Evolutionary conservation across 2,329 filamentous ascomycete genomes (phyloP).

Genomic region (Colletotrichum limetticola): DNA sequence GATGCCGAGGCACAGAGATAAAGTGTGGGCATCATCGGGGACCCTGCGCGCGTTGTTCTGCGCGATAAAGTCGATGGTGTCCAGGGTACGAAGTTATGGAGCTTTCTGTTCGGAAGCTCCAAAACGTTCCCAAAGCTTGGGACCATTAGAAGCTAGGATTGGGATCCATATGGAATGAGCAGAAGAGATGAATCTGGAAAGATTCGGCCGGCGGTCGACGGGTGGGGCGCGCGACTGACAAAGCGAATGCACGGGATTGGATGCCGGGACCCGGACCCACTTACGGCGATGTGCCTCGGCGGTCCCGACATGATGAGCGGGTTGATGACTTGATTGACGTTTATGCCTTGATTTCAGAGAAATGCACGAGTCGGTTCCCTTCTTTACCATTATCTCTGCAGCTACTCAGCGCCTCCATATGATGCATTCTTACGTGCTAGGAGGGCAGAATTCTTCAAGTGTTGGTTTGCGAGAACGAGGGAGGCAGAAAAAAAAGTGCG

Average conservation of each 20-base stretch:
- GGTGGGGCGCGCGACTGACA: conserved; percentile 15
- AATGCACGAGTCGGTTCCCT: not conserved
- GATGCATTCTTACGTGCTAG: not conserved
- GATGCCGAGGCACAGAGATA: conserved; percentile 29
- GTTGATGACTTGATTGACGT: not conserved
- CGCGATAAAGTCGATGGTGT: too few species aligned
- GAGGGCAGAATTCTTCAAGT: not conserved
- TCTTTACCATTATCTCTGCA: too few species aligned
- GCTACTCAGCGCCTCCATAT: not conserved
- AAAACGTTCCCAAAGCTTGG: not conserved
- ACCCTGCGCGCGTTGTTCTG: not conserved
- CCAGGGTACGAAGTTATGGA: too few species aligned
- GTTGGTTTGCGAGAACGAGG: not conserved
- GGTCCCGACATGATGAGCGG: conserved; percentile 17
- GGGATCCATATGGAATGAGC: too few species aligned
- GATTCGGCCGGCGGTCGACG: conserved; percentile 9
- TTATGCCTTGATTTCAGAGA: conserved; percentile 7
- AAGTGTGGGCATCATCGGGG: not conserved
- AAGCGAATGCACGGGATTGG: conserved; percentile 29
- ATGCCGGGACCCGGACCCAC: conserved; percentile 1
- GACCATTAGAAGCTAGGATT: not conserved
- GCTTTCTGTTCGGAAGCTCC: too few species aligned
- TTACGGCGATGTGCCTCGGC: conserved; percentile 1
- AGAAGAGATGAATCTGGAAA: not conserved
- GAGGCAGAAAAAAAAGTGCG: not conserved